A percentile compares a stretch with the other conserved stretches of the same genome.
Conservation (phyloP, 202 grass and related monocot genomes). For the Zoysia matrella region DNA sequence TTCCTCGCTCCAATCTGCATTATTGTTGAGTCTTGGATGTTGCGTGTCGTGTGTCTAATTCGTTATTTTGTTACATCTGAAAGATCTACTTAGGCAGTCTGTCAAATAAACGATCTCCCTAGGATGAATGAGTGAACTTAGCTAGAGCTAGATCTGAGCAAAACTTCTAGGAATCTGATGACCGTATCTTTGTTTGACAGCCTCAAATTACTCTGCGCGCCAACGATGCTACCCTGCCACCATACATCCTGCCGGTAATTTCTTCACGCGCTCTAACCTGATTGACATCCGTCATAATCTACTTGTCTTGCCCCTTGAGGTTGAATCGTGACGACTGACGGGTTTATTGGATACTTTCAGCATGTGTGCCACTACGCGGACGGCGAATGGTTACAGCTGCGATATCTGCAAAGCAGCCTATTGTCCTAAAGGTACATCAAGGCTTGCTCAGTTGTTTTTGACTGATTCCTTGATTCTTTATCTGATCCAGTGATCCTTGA, state of each 20-base stretch:
- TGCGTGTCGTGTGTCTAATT: neutral
- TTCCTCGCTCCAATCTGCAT: neutral
- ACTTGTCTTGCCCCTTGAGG: neutral
- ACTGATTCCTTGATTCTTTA: neutral
- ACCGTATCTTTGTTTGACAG: slow-evolving; percentile 42
- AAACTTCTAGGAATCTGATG: neutral
- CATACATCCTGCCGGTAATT: slow-evolving; percentile 87
- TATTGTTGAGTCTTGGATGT: neutral
- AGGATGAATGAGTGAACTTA: neutral
- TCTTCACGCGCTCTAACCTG: neutral
- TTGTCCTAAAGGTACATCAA: slow-evolving; percentile 61
- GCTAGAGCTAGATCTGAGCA: neutral
- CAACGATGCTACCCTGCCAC: slow-evolving; percentile 79
- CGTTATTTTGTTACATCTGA: neutral
- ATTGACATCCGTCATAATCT: neutral
- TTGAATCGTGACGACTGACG: neutral
- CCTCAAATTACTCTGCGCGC: slow-evolving; percentile 76
- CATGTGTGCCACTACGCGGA: slow-evolving; percentile 51
- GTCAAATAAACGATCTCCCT: neutral
- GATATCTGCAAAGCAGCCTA: slow-evolving; percentile 74
- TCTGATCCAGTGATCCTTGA: neutral
- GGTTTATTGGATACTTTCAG: slow-evolving; percentile 49
- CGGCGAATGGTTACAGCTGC: slow-evolving; percentile 62
- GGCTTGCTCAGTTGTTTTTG: neutral
- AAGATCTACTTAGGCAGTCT: neutral